Percentiles rank a stretch among this genome's conserved stretches.
phyloP scores from a whole-genome alignment of 106 monocot genomes.

The Dioscorea alata region DNA sequence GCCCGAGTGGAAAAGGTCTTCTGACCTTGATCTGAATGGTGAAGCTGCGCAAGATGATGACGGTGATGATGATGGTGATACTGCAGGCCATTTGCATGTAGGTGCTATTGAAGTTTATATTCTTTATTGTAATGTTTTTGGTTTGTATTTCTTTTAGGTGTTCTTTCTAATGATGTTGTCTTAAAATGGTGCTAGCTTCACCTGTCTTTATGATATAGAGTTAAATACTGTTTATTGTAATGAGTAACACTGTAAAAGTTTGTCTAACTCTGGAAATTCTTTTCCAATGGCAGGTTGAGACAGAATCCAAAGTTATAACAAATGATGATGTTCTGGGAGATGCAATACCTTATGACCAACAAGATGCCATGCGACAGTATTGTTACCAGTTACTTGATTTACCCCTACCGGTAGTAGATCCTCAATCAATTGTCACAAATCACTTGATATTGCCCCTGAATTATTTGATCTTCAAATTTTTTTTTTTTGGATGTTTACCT shows the following conservation, averaged over 20 bases:
- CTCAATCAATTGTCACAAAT: neutral
- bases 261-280: too few relatives aligned
- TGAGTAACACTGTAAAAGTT: too few relatives aligned
- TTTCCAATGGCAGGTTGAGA: constrained; percentile 29
- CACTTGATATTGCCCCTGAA: too few relatives aligned
- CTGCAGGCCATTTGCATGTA: constrained; percentile 22
- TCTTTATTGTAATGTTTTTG: neutral
- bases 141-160: neutral
- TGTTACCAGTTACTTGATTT: constrained; percentile 64
- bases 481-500: too few relatives aligned
- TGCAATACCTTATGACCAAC: constrained; percentile 52
- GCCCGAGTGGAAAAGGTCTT: constrained; percentile 72
- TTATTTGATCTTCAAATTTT: too few relatives aligned
- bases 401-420: constrained; percentile 22
- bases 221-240: too few relatives aligned
- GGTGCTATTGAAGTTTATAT: neutral
- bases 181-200: neutral
- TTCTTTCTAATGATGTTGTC: neutral
- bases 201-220: too few relatives aligned
- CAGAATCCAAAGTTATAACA: constrained; percentile 39
- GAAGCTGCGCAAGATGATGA: constrained; percentile 73
- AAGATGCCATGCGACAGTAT: constrained; percentile 39
- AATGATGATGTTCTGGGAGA: constrained; percentile 76
- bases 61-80: constrained; percentile 44
- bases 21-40: constrained; percentile 78